These are phyloP conservation scores for Fomitopsis pulvina DNA, from an alignment of 768 basidiomycete species.

Conservation along the genomic window DNA sequence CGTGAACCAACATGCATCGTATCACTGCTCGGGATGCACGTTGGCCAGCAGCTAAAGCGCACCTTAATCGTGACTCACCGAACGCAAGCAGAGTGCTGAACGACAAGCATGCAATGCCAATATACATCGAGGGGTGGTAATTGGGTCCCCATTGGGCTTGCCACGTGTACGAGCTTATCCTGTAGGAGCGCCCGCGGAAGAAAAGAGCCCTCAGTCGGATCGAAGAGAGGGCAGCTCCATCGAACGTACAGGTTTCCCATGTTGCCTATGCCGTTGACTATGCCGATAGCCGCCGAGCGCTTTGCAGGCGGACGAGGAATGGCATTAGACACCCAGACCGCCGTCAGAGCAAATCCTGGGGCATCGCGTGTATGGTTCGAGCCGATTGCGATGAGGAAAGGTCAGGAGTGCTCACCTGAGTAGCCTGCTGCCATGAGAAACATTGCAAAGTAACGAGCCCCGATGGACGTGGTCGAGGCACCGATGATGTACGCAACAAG, in stretches of 20 bases:
- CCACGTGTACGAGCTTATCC: constrained; percentile 59
- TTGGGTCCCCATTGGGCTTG: constrained; percentile 52
- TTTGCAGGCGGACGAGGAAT: constrained; percentile 56
- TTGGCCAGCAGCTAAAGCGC: neutral
- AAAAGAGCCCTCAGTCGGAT: neutral
- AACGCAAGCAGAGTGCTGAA: constrained; percentile 27
- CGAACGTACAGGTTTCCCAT: constrained; percentile 49
- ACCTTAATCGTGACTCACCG: constrained; percentile 18
- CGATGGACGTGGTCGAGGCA: constrained; percentile 44
- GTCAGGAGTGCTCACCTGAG: constrained; percentile 23
- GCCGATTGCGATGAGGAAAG: neutral
- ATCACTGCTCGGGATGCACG: constrained; percentile 27
- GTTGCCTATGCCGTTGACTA: constrained; percentile 57
- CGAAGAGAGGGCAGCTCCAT: neutral
- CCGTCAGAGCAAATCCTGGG: constrained; percentile 34
- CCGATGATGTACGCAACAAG: constrained; percentile 59
- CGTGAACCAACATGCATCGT: constrained; percentile 36
- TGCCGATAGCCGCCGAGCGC: constrained; percentile 48
- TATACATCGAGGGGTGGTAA: constrained; percentile 58
- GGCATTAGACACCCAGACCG: constrained; percentile 59
- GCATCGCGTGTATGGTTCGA: neutral
- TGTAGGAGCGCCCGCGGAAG: constrained; percentile 16
- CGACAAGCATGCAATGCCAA: constrained; percentile 31
- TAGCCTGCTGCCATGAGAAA: constrained; percentile 61
- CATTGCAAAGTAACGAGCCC: constrained; percentile 51